Base-by-base conservation (phyloP, 371 early-diverging fungal genomes). In the Gilbertella persicaria region DNA sequence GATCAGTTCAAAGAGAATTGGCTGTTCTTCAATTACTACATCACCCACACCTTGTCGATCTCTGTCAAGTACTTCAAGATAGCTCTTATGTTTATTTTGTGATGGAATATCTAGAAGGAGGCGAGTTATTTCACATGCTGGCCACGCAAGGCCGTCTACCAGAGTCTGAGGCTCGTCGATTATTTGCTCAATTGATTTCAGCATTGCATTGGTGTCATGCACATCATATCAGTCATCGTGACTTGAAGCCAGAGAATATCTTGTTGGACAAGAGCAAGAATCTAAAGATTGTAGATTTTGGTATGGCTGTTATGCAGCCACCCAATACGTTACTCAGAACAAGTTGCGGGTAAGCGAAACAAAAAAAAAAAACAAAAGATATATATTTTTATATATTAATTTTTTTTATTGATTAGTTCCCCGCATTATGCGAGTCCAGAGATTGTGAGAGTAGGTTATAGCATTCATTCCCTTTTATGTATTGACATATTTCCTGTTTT, bases 61-160 rank as follows among this genome's bases (percentile, higher is more conserved):
- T 95, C 5, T 85, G 85, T 42, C 94, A 96, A 59, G 95, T 94
- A 14, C 85, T 92, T 45, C 94, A 94, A 40, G 73, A 76, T 37
- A 45, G 67, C 5, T 38, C 44, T 14, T 67, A 59, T 58, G 91
- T 91, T 23, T 96, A 91, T 71, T 75, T 99, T 53, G 88, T 99
- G 13, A 89, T 96, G 87, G 98, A 98, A 64, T 93, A 94, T 60
- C 82, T 94, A 50, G 90, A 90, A 62, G 99, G 99, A 33, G 95
- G 95, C 17, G 97, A 98, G 73, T 71, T 99, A 21, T 94, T 96
- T 58, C 94, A 97, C 54, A 84, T 92, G 55, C 75, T 99, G 30
- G 84, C 94, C 30, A 86, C 91, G 56, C 80, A 86, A 40, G 95
- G 96, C 0, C 68, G 88, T 9, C 68, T 99, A 23, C 69, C 83